Base-by-base conservation (phyloP, 805 yeast genomes). In the Candida odintsovae region DNA sequence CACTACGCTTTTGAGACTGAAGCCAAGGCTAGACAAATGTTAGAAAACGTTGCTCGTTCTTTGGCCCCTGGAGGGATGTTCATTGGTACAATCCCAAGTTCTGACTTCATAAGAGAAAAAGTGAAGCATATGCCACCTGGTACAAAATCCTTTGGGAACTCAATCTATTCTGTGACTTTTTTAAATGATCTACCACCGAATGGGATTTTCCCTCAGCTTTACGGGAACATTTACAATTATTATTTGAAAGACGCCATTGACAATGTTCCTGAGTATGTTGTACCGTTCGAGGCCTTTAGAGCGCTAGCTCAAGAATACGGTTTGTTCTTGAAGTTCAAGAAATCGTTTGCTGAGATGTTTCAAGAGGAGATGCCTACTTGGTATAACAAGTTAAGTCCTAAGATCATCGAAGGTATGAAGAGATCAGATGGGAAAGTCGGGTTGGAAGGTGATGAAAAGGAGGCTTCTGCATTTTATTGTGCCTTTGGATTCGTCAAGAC, bases 1-100 rank as follows among this genome's bases (percentile, higher is more conserved):
- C 99, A 94, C 63, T 94, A 94, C 69, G 96, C 98, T 0, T 94
- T 90, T 68, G 94, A 86, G 55, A 74, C 84, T 6, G 97, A 90
- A 62, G 79, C 75, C 31, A 86, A 87, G 50, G 90, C 90, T 1
- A 76, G 89, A 52, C 77, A 74, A 40, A 70, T 90, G 54, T 68
- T 94, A 42, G 73, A 75, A 29, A 94, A 94, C 59, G 85, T 94
- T 8, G 73, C 95, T 3, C 71, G 80, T 47, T 82, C 90, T 0
- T 73, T 94, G 48, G 78, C 77, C 55, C 72, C 81, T 2, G 98
- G 97, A 2, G 99, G 99, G 0, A 72, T 74, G 46, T 92, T 95
- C 55, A 77, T 94, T 47, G 99, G 98, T 2, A 94, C 99, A 0
- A 88, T 92, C 31, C 98, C 99, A 2, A 87, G 90, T 44, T 81